Base-by-base conservation (phyloP, 2,329 filamentous ascomycete species). In the Fusarium fracticaudum region DNA sequence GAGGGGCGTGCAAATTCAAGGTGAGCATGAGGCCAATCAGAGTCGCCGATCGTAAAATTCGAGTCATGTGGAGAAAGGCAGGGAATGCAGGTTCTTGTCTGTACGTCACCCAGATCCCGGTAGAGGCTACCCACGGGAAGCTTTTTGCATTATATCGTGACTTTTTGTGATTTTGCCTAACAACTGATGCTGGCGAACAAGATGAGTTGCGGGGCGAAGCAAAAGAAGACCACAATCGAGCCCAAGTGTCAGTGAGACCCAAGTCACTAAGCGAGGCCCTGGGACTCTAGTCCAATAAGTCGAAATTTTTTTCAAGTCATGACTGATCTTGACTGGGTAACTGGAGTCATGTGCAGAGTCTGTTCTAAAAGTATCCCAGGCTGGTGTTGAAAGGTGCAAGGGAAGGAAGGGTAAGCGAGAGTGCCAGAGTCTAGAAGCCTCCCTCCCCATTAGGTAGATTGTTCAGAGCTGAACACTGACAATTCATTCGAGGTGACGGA, bases 61-160 rank as follows among this genome's bases (percentile, higher is more conserved):
- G 43, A 48, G 43, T 40, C 40, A 44, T 72, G 63, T 72, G 71
- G 71, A 45, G 71, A 71, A 71, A 35, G 26, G 59, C 37, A 60
- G 69, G 61, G 66, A 72, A 65, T 65, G 67, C 67, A 66, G 40
- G 62, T 68, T 65, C 60, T 64, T 44, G 54, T 64, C 58, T 68
- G 70, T 69, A 77, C 76, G 65, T 76, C 67, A 75, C 75, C 64
- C 33, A 62, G 55, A 66, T 55, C 73, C 65, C 40, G 68, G 75
- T 60, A 67, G 68, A 73, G 74, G 71, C 62, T 78, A 67, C 72
- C 64, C 60, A 69, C 70, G 66, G 67, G 63, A 67, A 64, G 68
- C 29, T 67, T 64, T 67, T 63, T 70, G 61, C 63, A 75, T 77
- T 77, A 75, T 77, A 74, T 77, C 75, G 75, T 77, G 71, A 67